phyloP scores from a whole-genome alignment of 768 basidiomycete species.

The Panellus pusillus region DNA sequence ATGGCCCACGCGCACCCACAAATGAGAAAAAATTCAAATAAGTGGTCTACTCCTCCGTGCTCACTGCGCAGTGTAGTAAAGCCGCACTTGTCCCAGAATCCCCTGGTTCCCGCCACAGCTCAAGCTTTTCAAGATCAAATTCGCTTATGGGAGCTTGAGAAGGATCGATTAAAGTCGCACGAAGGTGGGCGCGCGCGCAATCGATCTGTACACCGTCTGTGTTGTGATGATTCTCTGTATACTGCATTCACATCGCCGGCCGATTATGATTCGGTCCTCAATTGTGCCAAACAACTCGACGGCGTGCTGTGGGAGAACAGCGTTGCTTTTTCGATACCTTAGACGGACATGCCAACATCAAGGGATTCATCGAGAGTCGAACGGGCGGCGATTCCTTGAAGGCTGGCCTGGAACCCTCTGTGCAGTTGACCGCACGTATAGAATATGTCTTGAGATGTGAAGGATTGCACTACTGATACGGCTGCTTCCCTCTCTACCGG shows the following conservation, averaged over 20 bases:
- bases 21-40: conserved; percentile 95
- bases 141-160: conserved; percentile 94
- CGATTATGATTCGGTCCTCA: conserved; percentile 84
- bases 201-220: conserved; percentile 16
- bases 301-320: conserved; percentile 85
- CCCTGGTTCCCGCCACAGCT: conserved; percentile 92
- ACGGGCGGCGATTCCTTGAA: conserved; percentile 39
- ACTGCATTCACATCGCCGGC: conserved; percentile 82
- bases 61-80: conserved; percentile 22
- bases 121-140: conserved; percentile 99
- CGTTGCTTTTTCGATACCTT: conserved; percentile 82
- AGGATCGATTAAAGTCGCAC: conserved; percentile 83
- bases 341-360: conserved; percentile 77
- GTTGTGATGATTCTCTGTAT: conserved; percentile 70
- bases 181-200: conserved; percentile 59
- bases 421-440: neutral
- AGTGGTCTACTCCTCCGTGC: conserved; percentile 28
- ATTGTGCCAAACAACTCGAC: conserved; percentile 80
- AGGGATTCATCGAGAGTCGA: conserved; percentile 77
- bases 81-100: conserved; percentile 56
- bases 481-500: neutral
- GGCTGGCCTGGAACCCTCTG: neutral
- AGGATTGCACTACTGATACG: too few relatives aligned
- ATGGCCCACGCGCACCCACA: conserved; percentile 95
- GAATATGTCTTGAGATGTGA: too few relatives aligned